These are phyloP conservation scores for Phalaenopsis equestris DNA, from an alignment of 106 monocot genomes.

Conservation along the genomic window DNA sequence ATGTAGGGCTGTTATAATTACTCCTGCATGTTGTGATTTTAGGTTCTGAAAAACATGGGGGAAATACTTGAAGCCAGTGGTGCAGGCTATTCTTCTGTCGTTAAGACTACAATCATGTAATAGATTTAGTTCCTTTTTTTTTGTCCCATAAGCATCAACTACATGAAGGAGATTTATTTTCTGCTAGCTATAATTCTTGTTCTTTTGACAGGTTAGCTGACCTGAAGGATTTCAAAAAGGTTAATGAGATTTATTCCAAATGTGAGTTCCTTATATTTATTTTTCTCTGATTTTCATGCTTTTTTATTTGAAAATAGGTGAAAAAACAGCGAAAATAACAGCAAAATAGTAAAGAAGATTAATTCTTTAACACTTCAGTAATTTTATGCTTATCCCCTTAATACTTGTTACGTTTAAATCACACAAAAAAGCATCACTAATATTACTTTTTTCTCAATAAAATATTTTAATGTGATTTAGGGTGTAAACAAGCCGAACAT, in stretches of 20 bases:
- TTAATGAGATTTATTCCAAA: constrained; percentile 71
- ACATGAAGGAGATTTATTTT: not conserved
- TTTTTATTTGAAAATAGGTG: no score
- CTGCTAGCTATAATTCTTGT: not conserved
- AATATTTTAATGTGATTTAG: no score
- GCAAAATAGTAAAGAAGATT: no score
- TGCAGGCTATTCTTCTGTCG: constrained; percentile 76
- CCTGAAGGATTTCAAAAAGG: constrained; percentile 65
- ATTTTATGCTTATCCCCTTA: no score
- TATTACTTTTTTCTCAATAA: no score
- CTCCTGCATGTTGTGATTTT: not conserved
- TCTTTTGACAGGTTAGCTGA: constrained; percentile 52
- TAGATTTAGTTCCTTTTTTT: not conserved
- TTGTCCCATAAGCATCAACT: not conserved
- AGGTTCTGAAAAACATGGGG: constrained; percentile 94
- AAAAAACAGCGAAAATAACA: no score
- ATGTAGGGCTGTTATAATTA: no score
- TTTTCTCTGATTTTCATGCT: not conserved
- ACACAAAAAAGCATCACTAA: no score
- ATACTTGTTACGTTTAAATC: no score
- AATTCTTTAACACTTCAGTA: no score
- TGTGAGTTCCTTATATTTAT: constrained; percentile 28
- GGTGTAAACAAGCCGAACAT: no score
- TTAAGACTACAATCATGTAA: constrained; percentile 96
- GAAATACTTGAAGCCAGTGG: constrained; percentile 88